Evolutionary conservation across 805 yeast species (phyloP), one percentile per base, ranked within the genome.

Genomic region (Starmerella sirachaensis): DNA sequence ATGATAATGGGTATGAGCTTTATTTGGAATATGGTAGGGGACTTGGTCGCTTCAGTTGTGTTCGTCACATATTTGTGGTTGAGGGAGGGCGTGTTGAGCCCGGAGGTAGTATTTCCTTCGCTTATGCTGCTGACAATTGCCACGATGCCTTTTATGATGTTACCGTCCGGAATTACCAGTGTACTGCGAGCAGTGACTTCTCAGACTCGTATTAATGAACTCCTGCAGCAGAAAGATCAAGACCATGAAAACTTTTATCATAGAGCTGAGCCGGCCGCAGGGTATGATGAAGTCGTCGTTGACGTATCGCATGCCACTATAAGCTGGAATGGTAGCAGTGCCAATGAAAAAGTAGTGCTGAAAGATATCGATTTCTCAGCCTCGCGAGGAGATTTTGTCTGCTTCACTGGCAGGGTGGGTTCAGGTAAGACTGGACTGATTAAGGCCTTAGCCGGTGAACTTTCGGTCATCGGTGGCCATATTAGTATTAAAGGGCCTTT

Each of bases 381-480:
- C 4, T 69, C 64, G 34, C 78, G 79, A 51, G 93, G 91, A 41
- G 76, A 78, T 41, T 64, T 84, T 39, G 70, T 72, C 35, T 84
- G 94, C 64, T 69, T 84, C 46, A 84, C 83, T 23, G 94, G 94
- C 22, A 71, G 68, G 46, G 94, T 84, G 35, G 95, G 94, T 28
- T 60, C 78, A 21, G 95, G 94, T 44, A 84, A 84, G 53, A 75
- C 93, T 12, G 79, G 88, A 2, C 63, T 84, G 31, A 64, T 84
- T 41, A 84, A 78, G 57, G 70, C 82, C 13, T 61, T 83, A 18
- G 60, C 81, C 30, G 94, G 94, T 45, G 91, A 83, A 49, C 64
- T 83, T 42, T 72, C 77, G 50, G 72, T 78, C 51, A 62, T 74
- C 12, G 66, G 69, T 35, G 95, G 95, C 20, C 62, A 68, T 13